Evolutionary conservation across 495 filamentous ascomycete species (phyloP).

Genomic region (Aspergillus affinis): DNA sequence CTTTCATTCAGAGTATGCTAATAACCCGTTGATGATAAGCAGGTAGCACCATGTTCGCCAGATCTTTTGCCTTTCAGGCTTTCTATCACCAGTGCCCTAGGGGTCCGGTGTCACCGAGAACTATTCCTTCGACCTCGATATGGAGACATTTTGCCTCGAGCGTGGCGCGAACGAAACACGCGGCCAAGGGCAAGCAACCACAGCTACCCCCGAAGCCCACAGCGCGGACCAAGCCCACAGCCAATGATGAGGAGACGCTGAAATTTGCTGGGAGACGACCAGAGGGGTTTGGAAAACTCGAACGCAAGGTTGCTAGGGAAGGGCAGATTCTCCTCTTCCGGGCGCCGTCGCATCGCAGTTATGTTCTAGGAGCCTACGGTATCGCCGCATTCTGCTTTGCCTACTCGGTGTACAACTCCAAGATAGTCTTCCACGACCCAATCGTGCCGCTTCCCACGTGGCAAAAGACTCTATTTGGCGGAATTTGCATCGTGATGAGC

Average conservation of each 20-base stretch:
- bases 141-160: slow-evolving; percentile 41
- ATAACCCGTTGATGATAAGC: neutral
- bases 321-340: slow-evolving; percentile 56
- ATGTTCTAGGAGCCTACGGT: slow-evolving; percentile 55
- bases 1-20: neutral
- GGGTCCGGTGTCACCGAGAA: slow-evolving; percentile 13
- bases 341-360: slow-evolving; percentile 59
- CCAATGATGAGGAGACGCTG: slow-evolving; percentile 20
- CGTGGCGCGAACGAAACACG: slow-evolving; percentile 22
- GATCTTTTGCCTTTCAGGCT: slow-evolving; percentile 29
- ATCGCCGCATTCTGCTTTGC: slow-evolving; percentile 56
- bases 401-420: slow-evolving; percentile 57
- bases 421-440: slow-evolving; percentile 38
- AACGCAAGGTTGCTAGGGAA: slow-evolving; percentile 36
- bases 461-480: slow-evolving; percentile 39
- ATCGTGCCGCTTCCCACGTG: slow-evolving; percentile 34
- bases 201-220: slow-evolving; percentile 13
- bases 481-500: slow-evolving; percentile 46
- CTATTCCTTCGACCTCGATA: slow-evolving; percentile 17
- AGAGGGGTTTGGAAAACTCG: slow-evolving; percentile 31
- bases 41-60: slow-evolving; percentile 33
- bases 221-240: slow-evolving; percentile 14
- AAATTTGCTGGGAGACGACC: slow-evolving; percentile 29
- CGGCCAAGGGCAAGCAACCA: slow-evolving; percentile 20
- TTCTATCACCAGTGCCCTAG: slow-evolving; percentile 30